These are phyloP conservation scores for Amaranthus cruentus DNA, from an alignment of 148 eudicot genomes.

Conservation along the genomic window DNA sequence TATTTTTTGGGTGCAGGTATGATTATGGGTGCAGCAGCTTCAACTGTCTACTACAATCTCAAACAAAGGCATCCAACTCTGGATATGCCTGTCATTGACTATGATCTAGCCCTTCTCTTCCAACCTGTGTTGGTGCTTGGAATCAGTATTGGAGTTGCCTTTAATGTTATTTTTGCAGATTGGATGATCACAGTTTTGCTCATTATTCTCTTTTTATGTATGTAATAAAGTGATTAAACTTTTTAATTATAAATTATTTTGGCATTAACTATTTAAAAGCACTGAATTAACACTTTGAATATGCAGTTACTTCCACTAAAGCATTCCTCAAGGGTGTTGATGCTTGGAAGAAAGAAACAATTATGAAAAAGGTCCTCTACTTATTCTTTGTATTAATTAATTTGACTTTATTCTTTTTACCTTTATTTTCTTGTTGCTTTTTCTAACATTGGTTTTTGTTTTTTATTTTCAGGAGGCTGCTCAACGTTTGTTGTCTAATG, in stretches of 20 bases:
- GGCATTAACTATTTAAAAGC: not conserved
- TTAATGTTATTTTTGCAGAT: conserved; percentile 37
- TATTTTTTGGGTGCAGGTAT: conserved; percentile 7
- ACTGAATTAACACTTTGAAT: conserved; percentile 1
- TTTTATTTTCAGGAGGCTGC: conserved; percentile 39
- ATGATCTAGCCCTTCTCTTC: conserved; percentile 40
- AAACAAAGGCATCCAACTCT: conserved; percentile 22
- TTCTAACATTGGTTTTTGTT: conserved; percentile 7
- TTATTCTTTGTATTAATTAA: not conserved
- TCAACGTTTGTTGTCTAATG: conserved; percentile 27
- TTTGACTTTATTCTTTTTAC: not conserved
- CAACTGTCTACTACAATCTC: conserved; percentile 14
- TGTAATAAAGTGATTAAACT: not conserved
- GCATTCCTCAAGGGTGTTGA: conserved; percentile 63
- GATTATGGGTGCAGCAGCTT: conserved; percentile 19
- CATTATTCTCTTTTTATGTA: conserved; percentile 25
- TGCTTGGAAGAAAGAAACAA: conserved; percentile 67
- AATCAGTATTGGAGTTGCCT: conserved; percentile 29
- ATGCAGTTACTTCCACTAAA: conserved; percentile 52
- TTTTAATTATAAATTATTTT: not conserved
- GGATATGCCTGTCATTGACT: conserved; percentile 19
- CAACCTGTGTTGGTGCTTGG: conserved; percentile 31
- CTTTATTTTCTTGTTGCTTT: not conserved
- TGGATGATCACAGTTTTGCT: conserved; percentile 29
- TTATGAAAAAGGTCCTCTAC: conserved; percentile 44